These are phyloP conservation scores for Globisporangium recalcitrans DNA, from an alignment of 352 stramenopile genomes.

Conservation along the genomic window DNA sequence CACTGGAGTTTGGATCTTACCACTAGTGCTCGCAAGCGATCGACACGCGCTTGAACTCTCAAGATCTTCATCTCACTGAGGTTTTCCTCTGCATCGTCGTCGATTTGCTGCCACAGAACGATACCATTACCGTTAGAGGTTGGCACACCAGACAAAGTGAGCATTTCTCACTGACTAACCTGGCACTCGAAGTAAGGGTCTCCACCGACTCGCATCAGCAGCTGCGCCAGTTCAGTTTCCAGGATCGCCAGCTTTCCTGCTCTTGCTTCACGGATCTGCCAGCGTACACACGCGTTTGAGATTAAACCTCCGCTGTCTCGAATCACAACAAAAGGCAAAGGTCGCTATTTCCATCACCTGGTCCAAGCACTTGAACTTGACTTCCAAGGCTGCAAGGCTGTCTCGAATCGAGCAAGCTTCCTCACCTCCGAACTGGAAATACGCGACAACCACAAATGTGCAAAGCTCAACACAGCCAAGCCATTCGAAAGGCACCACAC, in stretches of 20 bases:
- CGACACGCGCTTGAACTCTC: constrained; percentile 6
- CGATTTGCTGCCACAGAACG: not conserved
- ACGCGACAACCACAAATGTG: not conserved
- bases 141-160: not conserved
- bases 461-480: not conserved
- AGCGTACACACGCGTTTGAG: not conserved
- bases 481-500: not conserved
- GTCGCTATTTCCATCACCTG: constrained; percentile 15
- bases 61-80: constrained; percentile 12
- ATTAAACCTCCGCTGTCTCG: not conserved
- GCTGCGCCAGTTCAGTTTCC: not conserved
- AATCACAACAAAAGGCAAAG: not conserved
- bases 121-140: not conserved
- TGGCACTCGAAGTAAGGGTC: not conserved
- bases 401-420: constrained; percentile 23
- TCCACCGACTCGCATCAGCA: constrained; percentile 1
- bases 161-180: not conserved
- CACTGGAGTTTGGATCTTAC: too few species aligned
- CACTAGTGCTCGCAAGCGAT: constrained; percentile 7
- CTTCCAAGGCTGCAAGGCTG: constrained; percentile 27
- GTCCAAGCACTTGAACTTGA: constrained; percentile 36
- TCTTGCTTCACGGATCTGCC: constrained; percentile 12
- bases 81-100: constrained; percentile 6
- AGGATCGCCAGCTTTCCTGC: not conserved
- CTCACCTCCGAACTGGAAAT: constrained; percentile 10